Base-by-base conservation (phyloP, 2,329 filamentous ascomycete species). In the Calcarisporium arbuscula region DNA sequence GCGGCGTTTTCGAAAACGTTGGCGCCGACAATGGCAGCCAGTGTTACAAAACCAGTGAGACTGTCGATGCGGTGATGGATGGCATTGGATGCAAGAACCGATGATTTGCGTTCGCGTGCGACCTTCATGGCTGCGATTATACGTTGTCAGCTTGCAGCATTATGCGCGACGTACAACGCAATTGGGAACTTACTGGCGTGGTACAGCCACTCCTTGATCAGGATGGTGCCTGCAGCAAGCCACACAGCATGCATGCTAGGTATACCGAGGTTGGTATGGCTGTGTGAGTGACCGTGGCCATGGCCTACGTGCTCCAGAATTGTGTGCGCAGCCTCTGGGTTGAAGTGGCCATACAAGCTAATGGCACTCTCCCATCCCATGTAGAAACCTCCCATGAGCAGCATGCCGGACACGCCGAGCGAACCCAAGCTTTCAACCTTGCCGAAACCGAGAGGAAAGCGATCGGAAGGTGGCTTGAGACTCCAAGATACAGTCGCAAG, bases 401-500 rank as follows among this genome's bases (percentile, higher is more conserved):
- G 70, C 64, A 98, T 84, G 43, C 88, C 81, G 48, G 89, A 95
- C 21, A 98, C 92, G 12, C 90, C 92, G 39, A 98, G 66, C 16
- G 88, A 92, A 15, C 92, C 92, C 54, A 98, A 65, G 51, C 88
- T 95, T 68, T 98, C 92, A n/a, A 98, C 77, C 67, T 98, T 98
- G 55, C 92, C 92, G 56, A 94, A 98, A 2, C 92, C 92, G 50
- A 80, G 78, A 3, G 92, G 92, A 55, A 95, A 98, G 26, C 75
- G 75, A 35, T 83, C 74, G 9, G 85, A 86, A 0, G 92, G 88
- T 6, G 86, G 82, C 50, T 84, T 87, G 40, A 96, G 65, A 40
- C 89, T 94, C 80, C 85, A 95, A 15, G 89, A 90, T 30, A 98
- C 89, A 8, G 92, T 98, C 12, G 86, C 85, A 15, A 98, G 74